Conservation (phyloP, 202 grass and related monocot species). For the Hordeum pubiflorum region DNA sequence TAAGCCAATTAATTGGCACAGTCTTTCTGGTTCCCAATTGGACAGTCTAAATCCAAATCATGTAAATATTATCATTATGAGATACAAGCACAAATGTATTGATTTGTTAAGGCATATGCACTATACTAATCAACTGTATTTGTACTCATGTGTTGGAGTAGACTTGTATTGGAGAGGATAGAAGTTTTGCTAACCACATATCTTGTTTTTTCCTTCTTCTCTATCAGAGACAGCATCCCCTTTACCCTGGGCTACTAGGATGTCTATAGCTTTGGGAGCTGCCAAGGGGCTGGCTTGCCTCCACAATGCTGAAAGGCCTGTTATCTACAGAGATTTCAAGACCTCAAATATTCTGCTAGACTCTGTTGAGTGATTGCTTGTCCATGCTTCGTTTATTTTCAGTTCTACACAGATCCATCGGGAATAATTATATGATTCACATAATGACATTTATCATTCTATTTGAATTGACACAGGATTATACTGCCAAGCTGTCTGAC, state of each 20-base stretch:
- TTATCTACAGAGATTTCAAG: constrained; percentile 99
- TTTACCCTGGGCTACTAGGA: constrained; percentile 88
- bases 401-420: constrained; percentile 3
- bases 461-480: constrained; percentile 58
- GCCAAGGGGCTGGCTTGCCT: constrained; percentile 94
- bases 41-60: not conserved
- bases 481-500: constrained; percentile 88
- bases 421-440: not conserved
- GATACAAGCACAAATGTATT: not conserved
- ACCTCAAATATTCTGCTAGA: constrained; percentile 99
- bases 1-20: not conserved
- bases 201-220: not conserved
- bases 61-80: not conserved
- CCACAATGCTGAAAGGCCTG: constrained; percentile 81
- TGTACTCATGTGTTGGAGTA: not conserved
- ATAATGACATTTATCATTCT: constrained; percentile 19
- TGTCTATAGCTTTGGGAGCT: constrained; percentile 93
- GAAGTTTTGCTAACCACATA: not conserved
- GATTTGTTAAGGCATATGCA: not conserved
- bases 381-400: not conserved
- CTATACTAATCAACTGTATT: not conserved
- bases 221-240: constrained; percentile 62
- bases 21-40: not conserved
- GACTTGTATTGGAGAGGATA: not conserved
- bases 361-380: constrained; percentile 63